These are phyloP conservation scores for Ophiorrhiza pumila DNA, from an alignment of 257 asterid genomes.

Conservation along the genomic window DNA sequence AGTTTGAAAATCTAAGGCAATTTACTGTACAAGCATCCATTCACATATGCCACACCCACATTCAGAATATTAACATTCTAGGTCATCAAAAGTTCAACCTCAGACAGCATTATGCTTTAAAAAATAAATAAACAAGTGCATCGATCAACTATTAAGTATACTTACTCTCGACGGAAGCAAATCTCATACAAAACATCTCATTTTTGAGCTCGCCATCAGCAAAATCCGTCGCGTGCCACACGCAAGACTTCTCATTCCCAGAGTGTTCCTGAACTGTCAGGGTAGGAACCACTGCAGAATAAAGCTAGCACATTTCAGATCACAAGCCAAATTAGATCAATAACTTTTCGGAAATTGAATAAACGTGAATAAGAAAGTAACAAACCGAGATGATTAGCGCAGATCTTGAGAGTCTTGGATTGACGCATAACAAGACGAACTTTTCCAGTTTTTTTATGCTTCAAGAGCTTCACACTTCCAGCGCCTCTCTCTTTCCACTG, in stretches of 20 bases:
- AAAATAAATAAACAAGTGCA: background rate
- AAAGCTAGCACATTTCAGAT: slow-evolving; percentile 10
- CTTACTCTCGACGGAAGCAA: slow-evolving; percentile 48
- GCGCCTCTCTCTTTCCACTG: slow-evolving; percentile 61
- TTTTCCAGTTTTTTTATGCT: slow-evolving; percentile 43
- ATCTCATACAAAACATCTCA: slow-evolving; percentile 47
- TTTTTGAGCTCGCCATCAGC: slow-evolving; percentile 51
- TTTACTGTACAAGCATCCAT: background rate
- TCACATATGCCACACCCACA: background rate
- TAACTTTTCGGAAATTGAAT: no score
- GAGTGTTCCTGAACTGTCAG: slow-evolving; percentile 47
- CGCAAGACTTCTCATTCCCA: slow-evolving; percentile 49
- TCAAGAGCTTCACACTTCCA: slow-evolving; percentile 43
- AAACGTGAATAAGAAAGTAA: background rate
- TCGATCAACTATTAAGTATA: background rate
- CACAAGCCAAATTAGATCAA: background rate
- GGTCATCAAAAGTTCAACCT: background rate
- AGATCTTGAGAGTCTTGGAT: slow-evolving; percentile 52
- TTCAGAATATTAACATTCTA: background rate
- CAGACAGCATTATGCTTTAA: background rate
- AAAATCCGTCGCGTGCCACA: slow-evolving; percentile 53
- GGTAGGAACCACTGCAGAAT: slow-evolving; percentile 33
- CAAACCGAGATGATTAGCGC: slow-evolving; percentile 51
- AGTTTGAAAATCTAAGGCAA: background rate
- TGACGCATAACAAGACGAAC: slow-evolving; percentile 53